Conservation (phyloP, 176 grass and related monocot genomes). For the Tuctoria greenei region DNA sequence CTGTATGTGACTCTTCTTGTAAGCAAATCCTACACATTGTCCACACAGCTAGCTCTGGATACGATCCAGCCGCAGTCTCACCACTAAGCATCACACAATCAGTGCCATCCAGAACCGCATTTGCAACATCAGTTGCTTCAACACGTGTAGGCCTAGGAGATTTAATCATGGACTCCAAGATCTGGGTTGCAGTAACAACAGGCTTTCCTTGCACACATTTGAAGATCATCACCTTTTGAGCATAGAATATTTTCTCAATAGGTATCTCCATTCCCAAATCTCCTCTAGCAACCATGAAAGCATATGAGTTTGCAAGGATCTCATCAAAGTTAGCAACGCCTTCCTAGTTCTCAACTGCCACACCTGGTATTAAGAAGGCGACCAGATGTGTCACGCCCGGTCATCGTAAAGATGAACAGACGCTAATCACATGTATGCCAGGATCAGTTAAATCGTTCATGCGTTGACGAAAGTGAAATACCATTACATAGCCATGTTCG, state of each 20-base stretch:
- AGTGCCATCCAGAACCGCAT: slow-evolving; percentile 83
- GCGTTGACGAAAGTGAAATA: no score
- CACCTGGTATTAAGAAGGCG: no score
- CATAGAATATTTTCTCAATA: slow-evolving; percentile 87
- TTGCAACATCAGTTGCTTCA: slow-evolving; percentile 83
- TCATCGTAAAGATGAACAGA: no score
- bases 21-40: slow-evolving; percentile 79
- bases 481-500: no score
- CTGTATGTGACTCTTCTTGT: slow-evolving; percentile 61
- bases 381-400: no score
- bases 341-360: slow-evolving; percentile 96
- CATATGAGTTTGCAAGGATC: slow-evolving; percentile 77
- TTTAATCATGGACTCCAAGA: slow-evolving; percentile 95
- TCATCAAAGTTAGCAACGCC: slow-evolving; percentile 90
- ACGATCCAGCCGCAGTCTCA: slow-evolving; percentile 79
- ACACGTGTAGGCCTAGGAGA: slow-evolving; percentile 80
- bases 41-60: slow-evolving; percentile 73
- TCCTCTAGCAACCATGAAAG: slow-evolving; percentile 83
- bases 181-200: slow-evolving; percentile 88
- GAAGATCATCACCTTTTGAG: slow-evolving; percentile 87
- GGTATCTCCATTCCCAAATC: slow-evolving; percentile 95
- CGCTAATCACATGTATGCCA: no score
- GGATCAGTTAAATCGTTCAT: no score
- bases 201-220: slow-evolving; percentile 87
- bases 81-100: slow-evolving; percentile 90